phyloP scores from a whole-genome alignment of 2,329 filamentous ascomycete genomes.

The Aspergillus cejpii region DNA sequence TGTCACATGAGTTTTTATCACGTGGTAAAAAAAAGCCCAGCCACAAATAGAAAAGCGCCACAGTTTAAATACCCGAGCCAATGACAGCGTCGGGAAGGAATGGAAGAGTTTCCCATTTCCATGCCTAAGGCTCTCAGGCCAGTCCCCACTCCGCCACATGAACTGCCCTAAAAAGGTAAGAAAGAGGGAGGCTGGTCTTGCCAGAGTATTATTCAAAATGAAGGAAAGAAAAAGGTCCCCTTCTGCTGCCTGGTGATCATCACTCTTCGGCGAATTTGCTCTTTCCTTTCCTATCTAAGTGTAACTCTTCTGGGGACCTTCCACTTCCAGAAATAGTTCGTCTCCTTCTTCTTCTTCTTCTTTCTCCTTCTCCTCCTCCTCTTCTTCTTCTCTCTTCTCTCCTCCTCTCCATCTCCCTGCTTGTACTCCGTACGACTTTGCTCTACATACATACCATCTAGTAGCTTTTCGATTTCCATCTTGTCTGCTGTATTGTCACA shows the following conservation, averaged over 20 bases:
- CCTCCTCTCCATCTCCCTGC: conserved; percentile 49
- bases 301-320: no score
- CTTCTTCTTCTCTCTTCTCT: conserved; percentile 52
- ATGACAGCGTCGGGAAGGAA: conserved; percentile 1
- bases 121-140: not conserved
- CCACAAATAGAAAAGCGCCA: conserved; percentile 2
- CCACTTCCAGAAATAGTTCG: no score
- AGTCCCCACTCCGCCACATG: not conserved
- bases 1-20: not conserved
- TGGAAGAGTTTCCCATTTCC: not conserved
- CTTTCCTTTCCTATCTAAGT: no score
- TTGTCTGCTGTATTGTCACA: conserved; percentile 1
- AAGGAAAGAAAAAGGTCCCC: no score
- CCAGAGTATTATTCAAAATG: not conserved
- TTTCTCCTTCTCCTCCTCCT: no score
- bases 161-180: not conserved
- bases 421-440: not conserved
- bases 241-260: no score
- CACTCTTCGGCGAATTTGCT: no score
- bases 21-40: not conserved
- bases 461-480: not conserved
- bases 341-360: no score
- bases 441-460: not conserved
- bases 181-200: not conserved
- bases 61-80: not conserved